Percentiles rank a stretch among this genome's conserved stretches.
These are phyloP conservation scores for Populus euphratica DNA, from an alignment of 345 rosid species.

Conservation along the genomic window DNA sequence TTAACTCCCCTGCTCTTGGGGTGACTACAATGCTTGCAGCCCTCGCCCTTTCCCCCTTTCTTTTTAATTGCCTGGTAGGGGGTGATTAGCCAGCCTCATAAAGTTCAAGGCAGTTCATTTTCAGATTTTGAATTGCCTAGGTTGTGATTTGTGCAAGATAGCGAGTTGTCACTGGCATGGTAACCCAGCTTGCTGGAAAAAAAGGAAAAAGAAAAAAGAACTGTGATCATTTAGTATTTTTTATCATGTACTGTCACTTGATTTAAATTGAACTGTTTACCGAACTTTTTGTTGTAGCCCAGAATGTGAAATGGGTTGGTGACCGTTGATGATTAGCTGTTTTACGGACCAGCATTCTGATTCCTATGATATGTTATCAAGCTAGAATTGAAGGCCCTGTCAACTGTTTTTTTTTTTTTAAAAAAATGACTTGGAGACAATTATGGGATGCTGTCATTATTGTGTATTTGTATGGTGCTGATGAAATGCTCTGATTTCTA, in stretches of 20 bases:
- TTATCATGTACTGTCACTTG: not conserved
- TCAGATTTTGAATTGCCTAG: not conserved
- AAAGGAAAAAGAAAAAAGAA: not conserved
- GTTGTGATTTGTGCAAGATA: not conserved
- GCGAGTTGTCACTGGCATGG: not conserved
- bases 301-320: not conserved
- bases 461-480: not conserved
- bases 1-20: not conserved
- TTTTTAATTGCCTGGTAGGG: not conserved
- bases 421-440: not conserved
- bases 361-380: not conserved
- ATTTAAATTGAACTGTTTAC: not conserved
- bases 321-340: not conserved
- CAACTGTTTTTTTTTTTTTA: not conserved
- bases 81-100: not conserved
- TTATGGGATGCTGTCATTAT: not conserved
- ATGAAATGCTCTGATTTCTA: not conserved
- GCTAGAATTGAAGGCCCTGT: not conserved
- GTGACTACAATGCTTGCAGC: not conserved
- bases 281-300: not conserved
- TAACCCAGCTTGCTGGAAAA: not conserved
- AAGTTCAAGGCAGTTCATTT: not conserved
- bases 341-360: not conserved
- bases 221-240: not conserved
- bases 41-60: not conserved